Base-by-base conservation (phyloP, 257 asterid genomes). In the Lithospermum erythrorhizon region DNA sequence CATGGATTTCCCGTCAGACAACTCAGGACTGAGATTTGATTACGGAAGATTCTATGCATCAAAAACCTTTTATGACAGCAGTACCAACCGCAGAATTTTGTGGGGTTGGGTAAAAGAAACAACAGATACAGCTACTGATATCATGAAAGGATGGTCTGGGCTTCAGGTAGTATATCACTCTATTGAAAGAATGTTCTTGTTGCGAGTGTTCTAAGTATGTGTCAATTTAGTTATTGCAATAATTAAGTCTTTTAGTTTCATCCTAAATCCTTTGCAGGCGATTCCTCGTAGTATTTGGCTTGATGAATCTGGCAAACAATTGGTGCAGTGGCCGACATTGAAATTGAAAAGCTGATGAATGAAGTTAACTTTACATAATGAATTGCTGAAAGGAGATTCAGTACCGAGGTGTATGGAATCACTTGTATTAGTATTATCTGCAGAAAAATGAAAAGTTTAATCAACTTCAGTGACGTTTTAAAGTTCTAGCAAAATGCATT, bases 91-190 rank as follows among this genome's bases (percentile, higher is more conserved):
- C 54, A 75, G 84, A 17, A 67, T 76, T 19, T 37, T 78, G 63
- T 76, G 77, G 77, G 82, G 80, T 21, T 81, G 87, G 87, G 47
- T 73, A 7, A 76, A 68, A 18, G 87, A 81, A 60, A 70, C 83
- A 0, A 59, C 78, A 0, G 63, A 62, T 21, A 41, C 20, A 32
- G 65, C 32, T 0, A 65, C 56, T 9, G 71, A 71, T 48, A 59
- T 70, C 21, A 29, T 16, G 15, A 76, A 64, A 59, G 84, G 87
- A 20, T 71, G 76, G 76, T 64, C 76, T 37, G 80, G 80, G 24
- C 57, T 71, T 61, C 80, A 75, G 76, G 80, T 75, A 68, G 23
- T 24, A 17, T 53, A 27, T 19, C 45, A 35, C 14, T 35, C 45
- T 35, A 0, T 35, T 35, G 45, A 35, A 6, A 32, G 9, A 32